Base-by-base conservation (phyloP, 805 yeast genomes). In the Wilhelminamyces savonicus region DNA sequence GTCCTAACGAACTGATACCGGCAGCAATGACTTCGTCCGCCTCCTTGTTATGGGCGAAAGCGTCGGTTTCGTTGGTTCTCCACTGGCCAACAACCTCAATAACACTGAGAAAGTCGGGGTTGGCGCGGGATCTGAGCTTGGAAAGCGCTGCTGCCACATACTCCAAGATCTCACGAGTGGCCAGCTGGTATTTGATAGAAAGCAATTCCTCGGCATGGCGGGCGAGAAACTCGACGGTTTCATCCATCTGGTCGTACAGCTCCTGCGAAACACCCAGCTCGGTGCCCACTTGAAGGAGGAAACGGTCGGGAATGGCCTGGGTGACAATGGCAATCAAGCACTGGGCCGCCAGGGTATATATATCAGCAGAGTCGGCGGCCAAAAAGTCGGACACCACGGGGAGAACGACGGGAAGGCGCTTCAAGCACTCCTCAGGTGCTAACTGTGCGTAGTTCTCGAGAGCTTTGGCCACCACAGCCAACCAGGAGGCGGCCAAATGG, bases 401-500 rank as follows among this genome's bases (percentile, higher is more conserved):
- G 12, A 62, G 27, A 16, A 60, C 39, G 11, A 59, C 58, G 7
- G 86, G 81, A 6, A 83, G 48, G 40, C 72, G 74, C 18, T 56
- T 42, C 20, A 87, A 50, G 31, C 83, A 76, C 23, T 64, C 57
- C 12, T 45, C 44, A 1, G 65, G 59, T 29, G 59, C 50, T 36
- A 62, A 50, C 17, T 33, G 29, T 16, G 64, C 49, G 42, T 51
- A 64, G 28, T 59, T 47, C 44, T 59, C 66, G 36, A 61, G 71
- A 27, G 90, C 94, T 47, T 86, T 87, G 7, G 96, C 92, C 26
- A 90, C 73, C 13, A 88, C 94, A 2, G 97, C 95, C 24, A 87
- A 70, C 98, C 98, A 92, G 9, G 96, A 74, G 10, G 94, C 95
- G 2, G 90, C 86, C 41, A 92, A 69, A 52, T 86, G 88, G 18